Evolutionary conservation across 192 early-diverging fungal species (phyloP).

Genomic region (Physocladia obscura): DNA sequence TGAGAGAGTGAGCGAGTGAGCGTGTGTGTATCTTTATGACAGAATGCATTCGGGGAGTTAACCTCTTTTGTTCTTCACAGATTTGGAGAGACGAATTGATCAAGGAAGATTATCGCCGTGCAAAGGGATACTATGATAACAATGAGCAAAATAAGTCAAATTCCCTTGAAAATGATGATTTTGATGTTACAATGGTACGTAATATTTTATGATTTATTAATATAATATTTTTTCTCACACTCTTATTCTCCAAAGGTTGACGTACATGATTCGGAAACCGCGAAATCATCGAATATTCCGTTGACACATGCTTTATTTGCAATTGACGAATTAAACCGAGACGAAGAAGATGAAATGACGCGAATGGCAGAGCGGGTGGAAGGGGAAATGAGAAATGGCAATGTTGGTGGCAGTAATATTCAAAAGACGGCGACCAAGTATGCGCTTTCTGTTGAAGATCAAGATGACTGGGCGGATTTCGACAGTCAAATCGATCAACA

Average conservation of each 20-base stretch:
- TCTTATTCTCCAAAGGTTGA: not conserved
- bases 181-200: not conserved
- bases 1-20: too few species aligned
- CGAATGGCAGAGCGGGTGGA: not conserved
- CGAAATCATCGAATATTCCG: not conserved
- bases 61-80: not conserved
- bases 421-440: not conserved
- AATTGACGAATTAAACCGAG: conserved; percentile 1
- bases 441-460: not conserved
- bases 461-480: not conserved
- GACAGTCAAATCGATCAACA: not conserved
- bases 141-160: not conserved
- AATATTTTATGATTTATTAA: not conserved
- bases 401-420: not conserved
- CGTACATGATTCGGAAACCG: not conserved
- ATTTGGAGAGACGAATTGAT: conserved; percentile 1
- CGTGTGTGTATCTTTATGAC: too few species aligned
- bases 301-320: not conserved
- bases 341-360: not conserved
- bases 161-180: not conserved
- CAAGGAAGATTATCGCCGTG: not conserved
- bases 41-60: too few species aligned
- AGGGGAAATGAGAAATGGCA: not conserved
- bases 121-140: not conserved
- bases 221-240: not conserved